These are phyloP conservation scores for Calonectria pauciramosa DNA, from an alignment of 2,329 filamentous ascomycete genomes.

Conservation along the genomic window DNA sequence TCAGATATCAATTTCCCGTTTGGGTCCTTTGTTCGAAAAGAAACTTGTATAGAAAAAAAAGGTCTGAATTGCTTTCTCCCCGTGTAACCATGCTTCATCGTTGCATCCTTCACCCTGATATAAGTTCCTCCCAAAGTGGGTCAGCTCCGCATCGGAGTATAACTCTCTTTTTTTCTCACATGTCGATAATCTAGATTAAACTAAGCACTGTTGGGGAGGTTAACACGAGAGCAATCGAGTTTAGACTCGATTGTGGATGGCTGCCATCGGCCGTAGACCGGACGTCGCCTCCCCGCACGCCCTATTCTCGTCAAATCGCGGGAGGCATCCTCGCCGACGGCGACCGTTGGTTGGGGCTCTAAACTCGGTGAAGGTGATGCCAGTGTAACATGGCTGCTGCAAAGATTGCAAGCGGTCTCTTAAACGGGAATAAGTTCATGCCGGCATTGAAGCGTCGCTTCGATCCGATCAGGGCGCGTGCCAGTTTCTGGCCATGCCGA, in stretches of 20 bases:
- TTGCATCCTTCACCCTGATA: conserved; percentile 17
- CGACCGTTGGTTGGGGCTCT: not conserved
- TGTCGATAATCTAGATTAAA: not conserved
- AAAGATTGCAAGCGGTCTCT: not conserved
- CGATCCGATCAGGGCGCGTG: not conserved
- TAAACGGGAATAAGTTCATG: conserved; percentile 18
- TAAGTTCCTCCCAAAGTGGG: conserved; percentile 11
- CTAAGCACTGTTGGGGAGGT: conserved; percentile 14
- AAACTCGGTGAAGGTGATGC: not conserved
- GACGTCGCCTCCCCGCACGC: conserved; percentile 12
- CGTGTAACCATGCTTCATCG: not conserved
- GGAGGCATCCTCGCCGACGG: not conserved
- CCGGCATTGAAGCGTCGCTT: not conserved
- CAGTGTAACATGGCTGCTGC: conserved; percentile 5
- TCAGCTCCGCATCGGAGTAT: conserved; percentile 25
- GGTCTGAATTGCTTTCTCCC: not conserved
- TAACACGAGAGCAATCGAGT: not conserved
- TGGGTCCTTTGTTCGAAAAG: not conserved
- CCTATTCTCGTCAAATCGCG: conserved; percentile 11
- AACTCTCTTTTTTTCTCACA: conserved; percentile 16
- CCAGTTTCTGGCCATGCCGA: not conserved
- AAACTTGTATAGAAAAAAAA: not conserved
- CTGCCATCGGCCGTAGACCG: not conserved
- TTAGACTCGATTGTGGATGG: not conserved
- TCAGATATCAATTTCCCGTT: not conserved